A percentile compares a stretch with the other conserved stretches of the same genome.
Evolutionary conservation across 2,329 filamentous ascomycete genomes (phyloP).

Genomic region (Chrysoporthe puriensis): DNA sequence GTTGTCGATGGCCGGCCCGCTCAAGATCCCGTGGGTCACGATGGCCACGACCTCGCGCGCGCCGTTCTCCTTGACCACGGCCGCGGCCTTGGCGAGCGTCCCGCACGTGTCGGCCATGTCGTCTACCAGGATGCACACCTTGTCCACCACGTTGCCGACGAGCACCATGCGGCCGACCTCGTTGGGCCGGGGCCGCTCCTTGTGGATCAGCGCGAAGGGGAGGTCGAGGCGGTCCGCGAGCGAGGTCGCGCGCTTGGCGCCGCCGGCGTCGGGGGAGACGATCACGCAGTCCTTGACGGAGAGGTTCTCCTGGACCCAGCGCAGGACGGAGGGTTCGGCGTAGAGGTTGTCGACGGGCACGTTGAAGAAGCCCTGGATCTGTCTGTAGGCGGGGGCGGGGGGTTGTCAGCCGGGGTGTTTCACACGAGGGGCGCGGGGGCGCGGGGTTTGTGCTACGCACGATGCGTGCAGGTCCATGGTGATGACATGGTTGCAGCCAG

Average conservation of each 20-base stretch:
- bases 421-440: not conserved
- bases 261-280: slow-evolving; percentile 94
- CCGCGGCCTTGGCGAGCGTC: slow-evolving; percentile 75
- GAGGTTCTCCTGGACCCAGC: slow-evolving; percentile 78
- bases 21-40: slow-evolving; percentile 91
- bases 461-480: slow-evolving; percentile 97
- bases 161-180: slow-evolving; percentile 74
- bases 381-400: slow-evolving; percentile 45
- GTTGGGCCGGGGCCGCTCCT: slow-evolving; percentile 67
- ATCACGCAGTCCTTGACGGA: slow-evolving; percentile 86
- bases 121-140: slow-evolving; percentile 93
- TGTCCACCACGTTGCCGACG: slow-evolving; percentile 79
- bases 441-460: slow-evolving; percentile 49
- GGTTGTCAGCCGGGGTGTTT: slow-evolving; percentile 59
- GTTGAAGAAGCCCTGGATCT: slow-evolving; percentile 99
- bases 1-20: slow-evolving; percentile 84
- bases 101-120: slow-evolving; percentile 95
- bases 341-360: slow-evolving; percentile 98
- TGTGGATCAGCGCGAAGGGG: slow-evolving; percentile 97
- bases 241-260: slow-evolving; percentile 92
- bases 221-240: slow-evolving; percentile 93
- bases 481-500: slow-evolving; percentile 78
- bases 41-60: slow-evolving; percentile 90
- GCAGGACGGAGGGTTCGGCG: slow-evolving; percentile 73
- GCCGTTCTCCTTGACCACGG: slow-evolving; percentile 84